Conservation (phyloP, 176 grass and related monocot species). For the Dendrocalamus sinicus region DNA sequence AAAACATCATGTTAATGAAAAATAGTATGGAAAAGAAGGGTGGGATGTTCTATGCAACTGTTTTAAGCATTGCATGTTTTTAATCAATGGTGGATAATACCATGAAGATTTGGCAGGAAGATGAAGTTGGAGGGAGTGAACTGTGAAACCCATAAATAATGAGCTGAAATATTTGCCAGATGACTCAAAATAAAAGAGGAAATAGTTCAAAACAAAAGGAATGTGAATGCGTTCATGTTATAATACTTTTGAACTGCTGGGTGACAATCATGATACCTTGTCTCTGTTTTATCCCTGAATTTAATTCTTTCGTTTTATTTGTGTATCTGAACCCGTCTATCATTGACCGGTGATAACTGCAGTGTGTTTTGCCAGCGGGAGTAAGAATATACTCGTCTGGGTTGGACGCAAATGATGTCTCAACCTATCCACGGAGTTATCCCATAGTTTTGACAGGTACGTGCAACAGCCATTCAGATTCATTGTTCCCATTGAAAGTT, state of each 20-base stretch:
- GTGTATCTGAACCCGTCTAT: conserved; percentile 41
- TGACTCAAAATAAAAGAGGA: not conserved
- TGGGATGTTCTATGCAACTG: not conserved
- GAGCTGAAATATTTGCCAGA: conserved; percentile 2
- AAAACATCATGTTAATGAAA: not conserved
- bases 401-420: conserved; percentile 65
- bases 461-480: not conserved
- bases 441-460: conserved; percentile 99
- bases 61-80: conserved; percentile 11
- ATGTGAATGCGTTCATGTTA: not conserved
- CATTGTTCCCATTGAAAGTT: not conserved
- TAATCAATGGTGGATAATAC: not conserved
- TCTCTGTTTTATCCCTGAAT: conserved; percentile 33
- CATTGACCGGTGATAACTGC: conserved; percentile 51
- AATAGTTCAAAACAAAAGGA: conserved; percentile 5
- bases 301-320: not conserved
- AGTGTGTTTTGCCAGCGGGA: conserved; percentile 99
- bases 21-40: not conserved
- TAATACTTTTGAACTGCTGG: conserved; percentile 12
- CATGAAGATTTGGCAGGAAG: conserved; percentile 7
- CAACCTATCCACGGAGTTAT: conserved; percentile 85
- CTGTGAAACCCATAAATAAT: not conserved
- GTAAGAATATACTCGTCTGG: conserved; percentile 95
- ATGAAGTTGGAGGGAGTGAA: not conserved
- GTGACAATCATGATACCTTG: conserved; percentile 28